Conservation (phyloP, 805 yeast species). For the Priceomyces castillae region DNA sequence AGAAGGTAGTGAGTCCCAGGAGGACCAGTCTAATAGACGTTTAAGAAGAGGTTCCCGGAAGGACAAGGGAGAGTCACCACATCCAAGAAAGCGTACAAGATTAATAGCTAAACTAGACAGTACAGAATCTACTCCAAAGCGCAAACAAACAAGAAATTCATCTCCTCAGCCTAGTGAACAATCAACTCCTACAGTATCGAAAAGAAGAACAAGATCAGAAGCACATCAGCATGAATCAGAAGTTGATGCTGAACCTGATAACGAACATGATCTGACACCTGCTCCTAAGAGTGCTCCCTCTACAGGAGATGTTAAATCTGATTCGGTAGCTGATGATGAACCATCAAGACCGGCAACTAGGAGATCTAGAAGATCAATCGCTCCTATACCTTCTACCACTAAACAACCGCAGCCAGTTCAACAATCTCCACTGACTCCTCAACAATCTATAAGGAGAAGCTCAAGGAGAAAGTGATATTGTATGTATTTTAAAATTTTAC, state of each 20-base stretch:
- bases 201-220: constrained; percentile 14
- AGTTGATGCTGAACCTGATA: not conserved
- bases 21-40: not conserved
- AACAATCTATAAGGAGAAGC: constrained; percentile 12
- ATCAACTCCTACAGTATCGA: constrained; percentile 5
- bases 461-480: constrained; percentile 12
- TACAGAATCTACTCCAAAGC: constrained; percentile 11
- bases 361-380: constrained; percentile 11
- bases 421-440: constrained; percentile 4
- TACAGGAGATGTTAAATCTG: constrained; percentile 7
- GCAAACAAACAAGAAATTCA: constrained; percentile 10
- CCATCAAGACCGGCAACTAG: constrained; percentile 9
- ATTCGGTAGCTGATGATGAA: constrained; percentile 3
- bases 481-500: not conserved
- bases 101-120: constrained; percentile 11
- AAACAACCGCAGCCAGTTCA: constrained; percentile 1
- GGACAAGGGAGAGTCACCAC: constrained; percentile 2
- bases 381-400: constrained; percentile 4
- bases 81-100: constrained; percentile 15
- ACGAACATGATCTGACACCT: not conserved
- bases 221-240: constrained; percentile 7
- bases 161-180: constrained; percentile 11
- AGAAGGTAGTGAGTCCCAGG: constrained; percentile 8
- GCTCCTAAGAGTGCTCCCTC: not conserved
- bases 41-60: constrained; percentile 4